Percentiles rank a stretch among this genome's conserved stretches.
Conservation (phyloP, 164 flowering plant genomes). For the Houttuynia cordata region DNA sequence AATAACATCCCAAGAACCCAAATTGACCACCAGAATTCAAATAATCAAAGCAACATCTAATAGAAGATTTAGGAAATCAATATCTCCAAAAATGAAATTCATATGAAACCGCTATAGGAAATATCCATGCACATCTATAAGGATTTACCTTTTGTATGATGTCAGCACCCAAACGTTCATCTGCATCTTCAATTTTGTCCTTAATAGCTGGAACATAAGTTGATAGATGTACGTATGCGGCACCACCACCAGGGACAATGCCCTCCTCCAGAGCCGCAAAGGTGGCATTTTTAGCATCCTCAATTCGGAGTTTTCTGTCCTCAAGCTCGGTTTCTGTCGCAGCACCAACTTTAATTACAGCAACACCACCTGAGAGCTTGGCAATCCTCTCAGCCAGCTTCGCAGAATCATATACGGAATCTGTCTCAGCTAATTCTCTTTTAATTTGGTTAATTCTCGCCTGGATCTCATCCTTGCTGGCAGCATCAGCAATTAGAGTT, state of each 20-base stretch:
- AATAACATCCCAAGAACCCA: no score
- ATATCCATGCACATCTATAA: no score
- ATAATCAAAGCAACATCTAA: no score
- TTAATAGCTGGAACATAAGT: conserved; percentile 61
- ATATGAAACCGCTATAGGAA: no score
- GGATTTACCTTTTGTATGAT: conserved; percentile 96
- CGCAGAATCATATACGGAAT: conserved; percentile 86
- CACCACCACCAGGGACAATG: conserved; percentile 97
- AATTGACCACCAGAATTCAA: no score
- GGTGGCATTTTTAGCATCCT: conserved; percentile 99
- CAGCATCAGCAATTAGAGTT: conserved; percentile 93
- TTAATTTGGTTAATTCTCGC: conserved; percentile 89
- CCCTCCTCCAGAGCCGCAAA: conserved; percentile 99
- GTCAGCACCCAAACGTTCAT: conserved; percentile 85
- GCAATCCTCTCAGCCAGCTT: conserved; percentile 97
- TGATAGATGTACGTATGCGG: conserved; percentile 84
- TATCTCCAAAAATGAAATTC: no score
- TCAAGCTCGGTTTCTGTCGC: conserved; percentile 98
- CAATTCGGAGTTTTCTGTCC: conserved; percentile 91
- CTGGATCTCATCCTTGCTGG: conserved; percentile 90
- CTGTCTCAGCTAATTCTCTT: conserved; percentile 80
- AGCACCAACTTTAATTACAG: conserved; percentile 95
- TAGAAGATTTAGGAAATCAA: no score
- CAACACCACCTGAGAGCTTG: conserved; percentile 97
- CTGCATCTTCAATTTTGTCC: conserved; percentile 73